Conservation (phyloP, 2,329 filamentous ascomycete genomes). For the Diaporthe helianthi region DNA sequence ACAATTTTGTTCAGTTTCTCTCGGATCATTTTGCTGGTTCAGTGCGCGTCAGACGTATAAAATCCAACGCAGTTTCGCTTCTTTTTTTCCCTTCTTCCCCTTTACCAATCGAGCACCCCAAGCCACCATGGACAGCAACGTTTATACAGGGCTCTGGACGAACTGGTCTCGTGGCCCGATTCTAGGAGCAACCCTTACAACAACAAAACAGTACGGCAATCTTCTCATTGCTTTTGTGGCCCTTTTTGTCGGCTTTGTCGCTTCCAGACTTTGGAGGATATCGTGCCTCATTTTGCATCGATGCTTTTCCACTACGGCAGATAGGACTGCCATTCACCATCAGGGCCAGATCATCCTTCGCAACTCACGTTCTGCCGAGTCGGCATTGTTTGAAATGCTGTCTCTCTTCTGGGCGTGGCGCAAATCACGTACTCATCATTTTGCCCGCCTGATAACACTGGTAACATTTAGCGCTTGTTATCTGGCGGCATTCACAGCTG, state of each 20-base stretch:
- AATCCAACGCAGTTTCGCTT: neutral
- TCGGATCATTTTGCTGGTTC: neutral
- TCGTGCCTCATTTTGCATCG: constrained; percentile 37
- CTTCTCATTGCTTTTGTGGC: constrained; percentile 45
- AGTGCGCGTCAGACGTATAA: neutral
- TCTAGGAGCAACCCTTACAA: constrained; percentile 43
- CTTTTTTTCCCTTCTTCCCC: too few relatives aligned
- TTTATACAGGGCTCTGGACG: constrained; percentile 37
- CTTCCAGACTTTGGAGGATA: constrained; percentile 38
- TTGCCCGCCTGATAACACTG: neutral
- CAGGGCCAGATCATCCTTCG: constrained; percentile 37
- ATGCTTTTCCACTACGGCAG: constrained; percentile 32
- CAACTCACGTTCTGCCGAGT: neutral
- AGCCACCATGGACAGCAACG: neutral
- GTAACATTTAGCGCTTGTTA: neutral
- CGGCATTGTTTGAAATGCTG: neutral
- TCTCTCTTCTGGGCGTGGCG: constrained; percentile 7
- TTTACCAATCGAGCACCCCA: neutral
- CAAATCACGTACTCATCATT: fast-evolving
- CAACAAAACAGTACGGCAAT: constrained; percentile 40
- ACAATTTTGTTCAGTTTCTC: too few relatives aligned
- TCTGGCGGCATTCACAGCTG: neutral
- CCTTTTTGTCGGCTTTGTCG: constrained; percentile 41
- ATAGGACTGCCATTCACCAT: constrained; percentile 40
- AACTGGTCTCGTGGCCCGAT: constrained; percentile 44